Percentiles rank a stretch among this genome's conserved stretches.
These are phyloP conservation scores for Ophiosphaerella herpotricha DNA, from an alignment of 2,329 filamentous ascomycete species.

Conservation along the genomic window DNA sequence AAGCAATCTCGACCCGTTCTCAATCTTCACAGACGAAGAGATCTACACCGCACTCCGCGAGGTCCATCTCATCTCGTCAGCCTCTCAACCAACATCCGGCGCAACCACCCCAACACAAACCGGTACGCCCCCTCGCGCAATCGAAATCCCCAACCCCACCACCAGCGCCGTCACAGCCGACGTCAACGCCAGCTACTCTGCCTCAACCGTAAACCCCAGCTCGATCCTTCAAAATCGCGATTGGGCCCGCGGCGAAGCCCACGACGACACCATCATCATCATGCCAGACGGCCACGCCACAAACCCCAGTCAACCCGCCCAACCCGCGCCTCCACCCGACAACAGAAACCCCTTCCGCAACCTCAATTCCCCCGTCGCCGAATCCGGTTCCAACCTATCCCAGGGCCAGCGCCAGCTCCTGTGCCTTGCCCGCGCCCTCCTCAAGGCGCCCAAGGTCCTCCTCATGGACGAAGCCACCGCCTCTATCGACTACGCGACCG, in stretches of 20 bases:
- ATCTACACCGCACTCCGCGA: slow-evolving; percentile 85
- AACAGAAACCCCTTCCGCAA: slow-evolving; percentile 97
- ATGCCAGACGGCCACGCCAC: slow-evolving; percentile 36
- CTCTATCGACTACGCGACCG: slow-evolving; percentile 94
- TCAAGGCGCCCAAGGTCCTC: slow-evolving; percentile 90
- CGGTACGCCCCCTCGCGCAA: slow-evolving; percentile 26
- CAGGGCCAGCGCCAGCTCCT: slow-evolving; percentile 95
- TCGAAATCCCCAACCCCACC: slow-evolving; percentile 41
- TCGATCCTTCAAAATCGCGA: slow-evolving; percentile 39
- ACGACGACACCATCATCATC: slow-evolving; percentile 37
- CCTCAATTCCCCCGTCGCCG: slow-evolving; percentile 78
- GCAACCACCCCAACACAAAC: slow-evolving; percentile 24
- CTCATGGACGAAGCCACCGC: slow-evolving; percentile 99
- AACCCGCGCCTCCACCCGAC: slow-evolving; percentile 55
- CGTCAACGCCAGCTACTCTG: slow-evolving; percentile 31
- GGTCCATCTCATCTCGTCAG: slow-evolving; percentile 76
- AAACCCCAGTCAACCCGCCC: slow-evolving; percentile 29
- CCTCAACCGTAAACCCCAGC: slow-evolving; percentile 39
- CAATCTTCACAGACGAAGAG: slow-evolving; percentile 84
- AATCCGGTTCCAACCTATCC: slow-evolving; percentile 92
- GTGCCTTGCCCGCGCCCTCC: slow-evolving; percentile 87
- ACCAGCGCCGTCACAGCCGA: slow-evolving; percentile 30
- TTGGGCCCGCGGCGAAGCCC: slow-evolving; percentile 31
- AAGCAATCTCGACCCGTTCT: slow-evolving; percentile 91
- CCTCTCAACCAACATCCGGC: slow-evolving; percentile 46